Evolutionary conservation across 331 rosid genomes (phyloP).

Genomic region (Stylosanthes scabra): DNA sequence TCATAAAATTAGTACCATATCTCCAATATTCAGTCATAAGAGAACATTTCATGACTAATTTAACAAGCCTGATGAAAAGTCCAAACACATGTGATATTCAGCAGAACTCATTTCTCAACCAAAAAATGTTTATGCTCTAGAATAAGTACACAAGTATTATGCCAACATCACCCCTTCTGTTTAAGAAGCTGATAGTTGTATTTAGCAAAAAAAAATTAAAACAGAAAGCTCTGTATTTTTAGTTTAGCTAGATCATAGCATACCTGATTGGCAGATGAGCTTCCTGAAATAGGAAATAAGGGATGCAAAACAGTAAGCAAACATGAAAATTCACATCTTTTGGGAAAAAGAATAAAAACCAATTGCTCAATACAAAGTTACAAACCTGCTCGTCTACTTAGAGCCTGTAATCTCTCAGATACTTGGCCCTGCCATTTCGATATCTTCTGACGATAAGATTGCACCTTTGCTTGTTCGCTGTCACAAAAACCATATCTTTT

Average conservation of each 20-base stretch:
- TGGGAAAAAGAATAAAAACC: neutral
- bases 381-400: constrained; percentile 78
- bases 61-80: neutral
- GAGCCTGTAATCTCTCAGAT: constrained; percentile 81
- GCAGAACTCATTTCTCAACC: neutral
- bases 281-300: constrained; percentile 59
- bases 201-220: constrained; percentile 3
- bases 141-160: neutral
- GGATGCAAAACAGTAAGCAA: constrained; percentile 35
- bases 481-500: constrained; percentile 38
- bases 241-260: constrained; percentile 45
- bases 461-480: constrained; percentile 90
- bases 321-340: constrained; percentile 1
- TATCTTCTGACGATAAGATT: constrained; percentile 80
- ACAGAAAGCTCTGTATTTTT: constrained; percentile 19
- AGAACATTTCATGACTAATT: constrained; percentile 3
- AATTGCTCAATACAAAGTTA: constrained; percentile 11
- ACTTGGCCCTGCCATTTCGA: constrained; percentile 93
- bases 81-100: neutral
- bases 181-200: neutral
- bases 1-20: constrained; percentile 21
- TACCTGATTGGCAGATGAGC: constrained; percentile 71
- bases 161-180: neutral
- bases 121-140: neutral
- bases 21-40: neutral